These are phyloP conservation scores for Begonia loranthoides DNA, from an alignment of 306 rosid species.

Conservation along the genomic window DNA sequence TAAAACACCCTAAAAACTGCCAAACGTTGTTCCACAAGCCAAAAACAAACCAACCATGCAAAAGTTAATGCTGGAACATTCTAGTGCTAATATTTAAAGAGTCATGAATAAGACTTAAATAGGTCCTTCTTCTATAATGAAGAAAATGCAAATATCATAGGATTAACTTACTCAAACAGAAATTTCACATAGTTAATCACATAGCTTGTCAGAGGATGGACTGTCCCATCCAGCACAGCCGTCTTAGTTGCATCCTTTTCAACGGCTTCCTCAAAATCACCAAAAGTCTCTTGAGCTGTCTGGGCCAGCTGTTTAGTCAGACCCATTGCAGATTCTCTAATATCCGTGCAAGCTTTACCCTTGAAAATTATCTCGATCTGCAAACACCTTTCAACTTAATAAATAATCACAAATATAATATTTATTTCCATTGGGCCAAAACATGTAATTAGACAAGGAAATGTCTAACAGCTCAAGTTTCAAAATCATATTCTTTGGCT, in stretches of 20 bases:
- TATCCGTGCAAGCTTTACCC: constrained; percentile 73
- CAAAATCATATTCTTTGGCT: no score
- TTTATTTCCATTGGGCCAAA: no score
- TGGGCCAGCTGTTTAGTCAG: constrained; percentile 85
- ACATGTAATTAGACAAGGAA: no score
- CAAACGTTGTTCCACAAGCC: no score
- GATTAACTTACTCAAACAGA: constrained; percentile 81
- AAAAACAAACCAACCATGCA: not conserved
- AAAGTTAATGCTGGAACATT: no score
- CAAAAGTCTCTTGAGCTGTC: constrained; percentile 85
- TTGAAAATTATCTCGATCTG: constrained; percentile 75
- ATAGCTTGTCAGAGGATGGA: constrained; percentile 94
- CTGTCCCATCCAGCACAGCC: constrained; percentile 95
- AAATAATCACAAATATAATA: no score
- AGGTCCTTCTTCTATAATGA: no score
- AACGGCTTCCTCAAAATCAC: constrained; percentile 96
- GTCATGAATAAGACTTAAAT: no score
- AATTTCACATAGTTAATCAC: constrained; percentile 93
- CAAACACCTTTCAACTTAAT: constrained; percentile 4
- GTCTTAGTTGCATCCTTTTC: constrained; percentile 94
- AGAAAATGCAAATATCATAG: no score
- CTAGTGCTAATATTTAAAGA: no score
- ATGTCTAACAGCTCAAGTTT: no score
- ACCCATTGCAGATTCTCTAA: constrained; percentile 67
- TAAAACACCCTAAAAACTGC: no score